Evolutionary conservation across 2,329 filamentous ascomycete species (phyloP).

Genomic region (Chaetomiaceae sp.): DNA sequence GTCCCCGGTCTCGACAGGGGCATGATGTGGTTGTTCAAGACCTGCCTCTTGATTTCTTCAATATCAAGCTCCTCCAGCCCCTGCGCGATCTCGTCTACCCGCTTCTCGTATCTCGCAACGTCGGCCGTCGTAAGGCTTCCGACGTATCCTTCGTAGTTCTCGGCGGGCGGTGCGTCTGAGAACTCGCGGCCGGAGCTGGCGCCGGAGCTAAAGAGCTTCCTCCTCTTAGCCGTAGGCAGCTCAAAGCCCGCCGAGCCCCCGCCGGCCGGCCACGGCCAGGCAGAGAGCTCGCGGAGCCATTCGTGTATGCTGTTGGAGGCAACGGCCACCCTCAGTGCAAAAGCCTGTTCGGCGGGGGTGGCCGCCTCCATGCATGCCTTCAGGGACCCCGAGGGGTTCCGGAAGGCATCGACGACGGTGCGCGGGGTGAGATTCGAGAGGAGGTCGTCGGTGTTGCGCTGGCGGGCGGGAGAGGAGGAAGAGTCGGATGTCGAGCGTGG

Average conservation of each 20-base stretch:
- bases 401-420: slow-evolving; percentile 56
- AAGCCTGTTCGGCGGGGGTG: slow-evolving; percentile 61
- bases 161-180: background rate
- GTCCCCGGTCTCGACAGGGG: slow-evolving; percentile 50
- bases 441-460: slow-evolving; percentile 50
- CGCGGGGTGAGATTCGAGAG: slow-evolving; percentile 57
- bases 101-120: slow-evolving; percentile 63
- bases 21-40: slow-evolving; percentile 74
- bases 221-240: slow-evolving; percentile 39
- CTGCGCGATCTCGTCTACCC: slow-evolving; percentile 67
- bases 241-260: slow-evolving; percentile 52
- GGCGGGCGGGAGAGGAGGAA: slow-evolving; percentile 44
- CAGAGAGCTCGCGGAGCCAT: slow-evolving; percentile 68
- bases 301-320: slow-evolving; percentile 66
- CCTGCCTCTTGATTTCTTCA: slow-evolving; percentile 84
- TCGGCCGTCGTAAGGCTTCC: slow-evolving; percentile 65
- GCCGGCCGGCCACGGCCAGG: slow-evolving; percentile 52
- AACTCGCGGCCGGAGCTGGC: slow-evolving; percentile 9
- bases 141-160: slow-evolving; percentile 43
- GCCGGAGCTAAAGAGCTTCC: slow-evolving; percentile 31
- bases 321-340: slow-evolving; percentile 65
- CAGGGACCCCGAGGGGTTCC: slow-evolving; percentile 47
- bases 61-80: slow-evolving; percentile 67
- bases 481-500: slow-evolving; percentile 35
- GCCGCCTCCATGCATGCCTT: slow-evolving; percentile 58